Evolutionary conservation across 202 grass and related monocot species (phyloP).

Genomic region (Musa balbisiana): DNA sequence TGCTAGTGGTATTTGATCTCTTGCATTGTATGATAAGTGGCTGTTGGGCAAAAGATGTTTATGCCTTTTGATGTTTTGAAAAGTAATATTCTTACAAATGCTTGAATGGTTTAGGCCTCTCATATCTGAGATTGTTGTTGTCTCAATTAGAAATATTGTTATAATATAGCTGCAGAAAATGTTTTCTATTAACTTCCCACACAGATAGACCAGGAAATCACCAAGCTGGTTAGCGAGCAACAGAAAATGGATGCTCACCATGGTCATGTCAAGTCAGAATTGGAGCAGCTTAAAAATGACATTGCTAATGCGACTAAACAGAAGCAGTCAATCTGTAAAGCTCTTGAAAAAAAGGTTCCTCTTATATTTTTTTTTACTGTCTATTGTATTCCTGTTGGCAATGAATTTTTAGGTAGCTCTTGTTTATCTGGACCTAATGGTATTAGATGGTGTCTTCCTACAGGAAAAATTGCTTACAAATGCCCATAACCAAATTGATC

Average conservation of each 20-base stretch:
- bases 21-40: background rate
- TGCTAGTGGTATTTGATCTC: background rate
- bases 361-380: conserved; percentile 18
- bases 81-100: background rate
- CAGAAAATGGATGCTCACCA: conserved; percentile 94
- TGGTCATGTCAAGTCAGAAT: conserved; percentile 67
- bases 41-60: background rate
- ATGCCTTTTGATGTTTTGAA: background rate
- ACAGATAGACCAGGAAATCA: conserved; percentile 98
- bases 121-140: background rate
- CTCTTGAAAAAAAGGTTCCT: conserved; percentile 85
- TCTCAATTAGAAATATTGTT: conserved; percentile 13
- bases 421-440: background rate
- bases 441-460: conserved; percentile 23
- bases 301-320: conserved; percentile 63
- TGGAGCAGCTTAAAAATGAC: conserved; percentile 73
- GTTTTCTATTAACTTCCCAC: conserved; percentile 66
- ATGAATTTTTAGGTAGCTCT: background rate
- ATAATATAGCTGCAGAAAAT: conserved; percentile 12
- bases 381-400: background rate
- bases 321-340: conserved; percentile 56
- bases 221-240: conserved; percentile 73
- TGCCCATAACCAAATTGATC: conserved; percentile 87
- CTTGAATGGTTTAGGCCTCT: background rate
- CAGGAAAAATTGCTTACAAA: conserved; percentile 96